Percentiles rank a stretch among this genome's conserved stretches.
Evolutionary conservation across 208 protist genomes (phyloP).

Genomic region (Trypanosoma scelopori): DNA sequence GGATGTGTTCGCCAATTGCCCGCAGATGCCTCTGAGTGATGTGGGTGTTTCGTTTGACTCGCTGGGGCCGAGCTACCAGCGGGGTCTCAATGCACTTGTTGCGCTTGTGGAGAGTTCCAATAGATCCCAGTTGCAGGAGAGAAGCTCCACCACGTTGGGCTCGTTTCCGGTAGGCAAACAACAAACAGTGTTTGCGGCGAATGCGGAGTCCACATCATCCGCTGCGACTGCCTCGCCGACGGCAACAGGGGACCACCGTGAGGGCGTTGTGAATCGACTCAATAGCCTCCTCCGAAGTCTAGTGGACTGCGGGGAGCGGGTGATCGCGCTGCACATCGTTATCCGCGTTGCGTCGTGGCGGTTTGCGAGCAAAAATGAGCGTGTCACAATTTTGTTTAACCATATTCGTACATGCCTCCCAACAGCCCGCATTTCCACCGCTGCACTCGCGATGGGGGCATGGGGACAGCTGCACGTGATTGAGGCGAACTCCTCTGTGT

Average conservation of each 20-base stretch:
- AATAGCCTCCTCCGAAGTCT: constrained; percentile 50
- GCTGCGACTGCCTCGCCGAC: neutral
- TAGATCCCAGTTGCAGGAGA: constrained; percentile 13
- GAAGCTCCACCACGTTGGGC: neutral
- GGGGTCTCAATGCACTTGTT: constrained; percentile 57
- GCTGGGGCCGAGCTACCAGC: constrained; percentile 45
- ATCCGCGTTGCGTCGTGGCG: constrained; percentile 49
- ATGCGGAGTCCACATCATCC: constrained; percentile 11
- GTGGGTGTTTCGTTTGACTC: constrained; percentile 39
- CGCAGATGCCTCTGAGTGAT: constrained; percentile 40
- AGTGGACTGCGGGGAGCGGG: constrained; percentile 47
- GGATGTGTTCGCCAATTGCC: constrained; percentile 70
- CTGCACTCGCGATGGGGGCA: constrained; percentile 73
- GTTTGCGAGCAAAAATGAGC: constrained; percentile 42
- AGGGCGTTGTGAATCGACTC: constrained; percentile 25
- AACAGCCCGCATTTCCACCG: constrained; percentile 42
- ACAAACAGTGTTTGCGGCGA: neutral
- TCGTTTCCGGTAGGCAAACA: neutral
- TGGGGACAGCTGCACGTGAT: constrained; percentile 60
- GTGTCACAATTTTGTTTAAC: constrained; percentile 63
- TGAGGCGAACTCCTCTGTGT: constrained; percentile 41
- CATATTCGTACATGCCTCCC: constrained; percentile 65
- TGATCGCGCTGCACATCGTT: constrained; percentile 68
- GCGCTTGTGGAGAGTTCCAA: constrained; percentile 29
- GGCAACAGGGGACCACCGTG: constrained; percentile 11